Base-by-base conservation (phyloP, 164 flowering plant genomes). In the Platanus orientalis region DNA sequence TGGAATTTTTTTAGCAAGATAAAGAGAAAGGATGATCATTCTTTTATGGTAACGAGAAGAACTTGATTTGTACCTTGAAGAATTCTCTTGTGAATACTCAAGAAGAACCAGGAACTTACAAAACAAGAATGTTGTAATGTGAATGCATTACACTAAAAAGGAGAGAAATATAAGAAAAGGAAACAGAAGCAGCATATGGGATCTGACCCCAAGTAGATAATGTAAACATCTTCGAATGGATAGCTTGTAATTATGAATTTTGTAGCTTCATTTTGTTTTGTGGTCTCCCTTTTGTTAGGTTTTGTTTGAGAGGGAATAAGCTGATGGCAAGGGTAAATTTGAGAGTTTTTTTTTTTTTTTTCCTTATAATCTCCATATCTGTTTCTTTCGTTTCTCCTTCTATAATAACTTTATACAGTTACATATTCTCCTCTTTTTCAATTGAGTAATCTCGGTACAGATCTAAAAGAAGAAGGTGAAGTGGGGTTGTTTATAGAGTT, bases 281-380 rank as follows among this genome's bases (percentile, higher is more conserved):
- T 59, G 57, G 45, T 48, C n/a, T 45, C 49, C 49, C 49, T 45
- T 45, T 17, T 45, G 17, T 45, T 16, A 21, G 49, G 49, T 45
- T 45, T 45, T 45, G 49, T 45, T 17, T 45, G 47, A 45, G 49
- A 45, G 49, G 49, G 49, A 45, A 45, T 45, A 45, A 45, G 49
- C 17, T 45, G 20, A 45, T 11, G 20, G 20, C 2, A 1, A 45
- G 16, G 19, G 20, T n/a, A n/a, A n/a, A n/a, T n/a, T n/a, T n/a
- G n/a, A n/a, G n/a, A n/a, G n/a, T n/a, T n/a, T n/a, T n/a, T n/a
- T n/a, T n/a, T n/a, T n/a, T n/a, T n/a, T n/a, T n/a, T n/a, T n/a
- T n/a, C n/a, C n/a, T n/a, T n/a, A n/a, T n/a, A n/a, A n/a, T n/a
- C n/a, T n/a, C n/a, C n/a, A n/a, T n/a, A n/a, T n/a, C n/a, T n/a